These are phyloP conservation scores for Wickerhamomyces bisporus DNA, from an alignment of 805 yeast species.

Conservation along the genomic window DNA sequence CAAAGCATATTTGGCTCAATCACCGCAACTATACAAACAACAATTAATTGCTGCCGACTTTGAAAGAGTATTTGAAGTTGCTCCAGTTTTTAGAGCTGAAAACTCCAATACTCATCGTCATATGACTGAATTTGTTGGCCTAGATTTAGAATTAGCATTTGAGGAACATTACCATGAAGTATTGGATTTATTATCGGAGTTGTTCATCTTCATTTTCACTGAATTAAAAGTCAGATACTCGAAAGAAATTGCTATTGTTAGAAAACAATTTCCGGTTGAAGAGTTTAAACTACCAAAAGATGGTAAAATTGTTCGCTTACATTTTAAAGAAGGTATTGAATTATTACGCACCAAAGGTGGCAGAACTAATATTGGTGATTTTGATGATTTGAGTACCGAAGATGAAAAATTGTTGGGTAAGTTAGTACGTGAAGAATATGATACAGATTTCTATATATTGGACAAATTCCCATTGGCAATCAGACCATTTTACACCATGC, in stretches of 20 bases:
- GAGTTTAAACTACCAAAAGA: slow-evolving; percentile 92
- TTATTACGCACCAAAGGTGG: slow-evolving; percentile 85
- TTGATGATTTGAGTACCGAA: slow-evolving; percentile 88
- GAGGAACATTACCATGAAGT: slow-evolving; percentile 98
- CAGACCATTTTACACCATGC: slow-evolving; percentile 99
- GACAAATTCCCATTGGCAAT: slow-evolving; percentile 97
- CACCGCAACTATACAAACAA: slow-evolving; percentile 97
- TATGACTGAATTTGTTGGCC: slow-evolving; percentile 97
- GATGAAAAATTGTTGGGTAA: slow-evolving; percentile 92
- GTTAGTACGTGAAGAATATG: slow-evolving; percentile 86
- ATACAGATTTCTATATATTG: slow-evolving; percentile 95
- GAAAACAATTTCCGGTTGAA: slow-evolving; percentile 95
- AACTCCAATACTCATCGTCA: slow-evolving; percentile 99
- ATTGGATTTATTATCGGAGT: slow-evolving; percentile 52
- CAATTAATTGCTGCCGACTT: slow-evolving; percentile 97
- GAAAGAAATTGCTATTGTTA: slow-evolving; percentile 80
- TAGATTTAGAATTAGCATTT: slow-evolving; percentile 96
- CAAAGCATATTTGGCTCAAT: slow-evolving; percentile 91
- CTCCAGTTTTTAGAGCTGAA: slow-evolving; percentile 98
- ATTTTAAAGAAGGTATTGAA: slow-evolving; percentile 86
- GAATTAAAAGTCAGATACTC: slow-evolving; percentile 77
- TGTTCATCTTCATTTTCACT: slow-evolving; percentile 84
- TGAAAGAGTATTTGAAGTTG: slow-evolving; percentile 93
- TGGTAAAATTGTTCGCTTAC: slow-evolving; percentile 88
- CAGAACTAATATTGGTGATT: slow-evolving; percentile 67